Conservation (phyloP, 768 basidiomycete species). For the Lepiota subincarnata region DNA sequence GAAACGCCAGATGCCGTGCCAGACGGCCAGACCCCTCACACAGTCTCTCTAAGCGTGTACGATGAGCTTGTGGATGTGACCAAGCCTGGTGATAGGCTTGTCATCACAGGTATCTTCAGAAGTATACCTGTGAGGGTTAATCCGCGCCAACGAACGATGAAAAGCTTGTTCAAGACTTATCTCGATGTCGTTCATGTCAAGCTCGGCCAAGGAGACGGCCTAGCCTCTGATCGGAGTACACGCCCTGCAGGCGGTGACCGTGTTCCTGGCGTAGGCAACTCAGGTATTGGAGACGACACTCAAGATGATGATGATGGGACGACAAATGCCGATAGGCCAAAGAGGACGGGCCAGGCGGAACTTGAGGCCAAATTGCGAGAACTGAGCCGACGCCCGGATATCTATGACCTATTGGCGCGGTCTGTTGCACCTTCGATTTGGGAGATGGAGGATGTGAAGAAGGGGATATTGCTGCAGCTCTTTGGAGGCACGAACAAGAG, state of each 20-base stretch:
- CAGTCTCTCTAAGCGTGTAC: slow-evolving; percentile 95
- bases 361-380: slow-evolving; percentile 75
- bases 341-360: slow-evolving; percentile 55
- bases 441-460: slow-evolving; percentile 99
- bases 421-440: slow-evolving; percentile 94
- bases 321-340: slow-evolving; percentile 31
- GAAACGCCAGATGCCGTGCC: slow-evolving; percentile 98
- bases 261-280: slow-evolving; percentile 63
- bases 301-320: slow-evolving; percentile 36
- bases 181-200: slow-evolving; percentile 92
- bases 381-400: slow-evolving; percentile 68
- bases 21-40: slow-evolving; percentile 97
- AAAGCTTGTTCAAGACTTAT: slow-evolving; percentile 96
- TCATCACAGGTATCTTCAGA: slow-evolving; percentile 91
- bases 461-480: slow-evolving; percentile 91
- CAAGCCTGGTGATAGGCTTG: slow-evolving; percentile 91
- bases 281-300: slow-evolving; percentile 67
- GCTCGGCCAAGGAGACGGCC: slow-evolving; percentile 44
- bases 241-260: slow-evolving; percentile 66
- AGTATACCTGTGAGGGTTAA: slow-evolving; percentile 95
- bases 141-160: slow-evolving; percentile 85
- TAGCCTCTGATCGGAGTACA: slow-evolving; percentile 80
- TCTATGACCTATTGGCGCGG: slow-evolving; percentile 82
- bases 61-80: slow-evolving; percentile 96
- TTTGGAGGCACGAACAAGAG: slow-evolving; percentile 99